Percentiles rank a stretch among this genome's conserved stretches.
Conservation (phyloP, 495 filamentous ascomycete species). For the Margaritispora aquatica region DNA sequence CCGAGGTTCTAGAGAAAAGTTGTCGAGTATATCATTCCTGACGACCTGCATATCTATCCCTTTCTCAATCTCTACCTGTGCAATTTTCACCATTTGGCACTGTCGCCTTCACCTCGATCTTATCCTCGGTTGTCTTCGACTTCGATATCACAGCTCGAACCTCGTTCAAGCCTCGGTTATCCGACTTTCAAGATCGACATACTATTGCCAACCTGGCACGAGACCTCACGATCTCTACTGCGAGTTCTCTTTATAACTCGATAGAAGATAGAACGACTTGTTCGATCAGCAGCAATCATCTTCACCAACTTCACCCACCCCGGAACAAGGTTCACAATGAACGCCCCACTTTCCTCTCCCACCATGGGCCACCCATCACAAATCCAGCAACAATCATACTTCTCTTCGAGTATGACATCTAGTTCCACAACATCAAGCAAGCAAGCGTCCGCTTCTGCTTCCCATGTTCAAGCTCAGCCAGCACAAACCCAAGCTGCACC, state of each 20-base stretch:
- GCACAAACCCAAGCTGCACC: neutral
- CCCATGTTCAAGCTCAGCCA: constrained; percentile 3
- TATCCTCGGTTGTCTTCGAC: neutral
- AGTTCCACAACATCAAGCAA: constrained; percentile 2
- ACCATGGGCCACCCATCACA: constrained; percentile 9
- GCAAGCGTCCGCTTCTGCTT: constrained; percentile 6
- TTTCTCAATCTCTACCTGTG: neutral
- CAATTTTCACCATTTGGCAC: neutral
- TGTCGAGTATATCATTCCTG: too few relatives aligned
- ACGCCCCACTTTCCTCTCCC: constrained; percentile 22
- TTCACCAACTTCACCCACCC: neutral
- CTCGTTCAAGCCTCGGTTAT: neutral
- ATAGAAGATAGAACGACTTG: too few relatives aligned
- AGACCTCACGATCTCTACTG: too few relatives aligned
- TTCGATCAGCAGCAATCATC: too few relatives aligned
- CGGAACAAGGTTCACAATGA: constrained; percentile 6
- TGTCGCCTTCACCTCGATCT: neutral
- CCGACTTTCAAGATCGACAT: too few relatives aligned
- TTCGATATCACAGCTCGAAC: neutral
- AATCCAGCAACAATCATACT: constrained; percentile 15
- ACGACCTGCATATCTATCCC: too few relatives aligned
- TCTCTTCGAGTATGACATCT: constrained; percentile 3
- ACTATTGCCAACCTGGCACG: too few relatives aligned
- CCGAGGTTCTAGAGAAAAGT: neutral
- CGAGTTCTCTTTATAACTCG: too few relatives aligned